A percentile compares a stretch with the other conserved stretches of the same genome.
Conservation (phyloP, 1,284 basidiomycete species). For the Moesziomyces sp. region DNA sequence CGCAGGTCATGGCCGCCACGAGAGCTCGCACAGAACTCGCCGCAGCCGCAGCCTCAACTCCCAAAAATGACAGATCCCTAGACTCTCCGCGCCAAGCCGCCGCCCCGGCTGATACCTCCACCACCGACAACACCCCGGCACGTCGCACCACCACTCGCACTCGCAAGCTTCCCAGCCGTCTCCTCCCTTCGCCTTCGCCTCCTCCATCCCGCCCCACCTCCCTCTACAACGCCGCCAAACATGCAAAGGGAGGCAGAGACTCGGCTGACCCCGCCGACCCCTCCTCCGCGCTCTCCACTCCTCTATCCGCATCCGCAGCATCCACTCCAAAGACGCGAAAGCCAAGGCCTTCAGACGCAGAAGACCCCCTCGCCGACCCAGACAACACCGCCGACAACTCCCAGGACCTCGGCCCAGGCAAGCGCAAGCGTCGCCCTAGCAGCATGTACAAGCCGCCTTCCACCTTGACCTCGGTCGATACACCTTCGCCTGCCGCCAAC, state of each 20-base stretch:
- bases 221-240: constrained; percentile 27
- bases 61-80: constrained; percentile 24
- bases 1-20: constrained; percentile 49
- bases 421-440: constrained; percentile 57
- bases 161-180: constrained; percentile 48
- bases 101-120: constrained; percentile 7
- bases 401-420: constrained; percentile 41
- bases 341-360: constrained; percentile 13
- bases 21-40: constrained; percentile 44
- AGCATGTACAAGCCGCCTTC: constrained; percentile 59
- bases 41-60: constrained; percentile 18
- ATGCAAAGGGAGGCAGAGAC: constrained; percentile 31
- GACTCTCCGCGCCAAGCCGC: constrained; percentile 6
- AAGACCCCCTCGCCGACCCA: constrained; percentile 10
- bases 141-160: constrained; percentile 49
- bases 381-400: constrained; percentile 17
- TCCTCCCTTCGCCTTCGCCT: constrained; percentile 48
- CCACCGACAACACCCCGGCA: constrained; percentile 31
- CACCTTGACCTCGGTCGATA: constrained; percentile 49
- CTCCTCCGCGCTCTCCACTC: constrained; percentile 8
- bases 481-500: constrained; percentile 15
- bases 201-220: constrained; percentile 43
- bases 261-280: not conserved
- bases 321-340: constrained; percentile 14
- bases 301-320: constrained; percentile 2